Evolutionary conservation across 2,329 filamentous ascomycete species (phyloP).

Genomic region (Talaromyces sp.): DNA sequence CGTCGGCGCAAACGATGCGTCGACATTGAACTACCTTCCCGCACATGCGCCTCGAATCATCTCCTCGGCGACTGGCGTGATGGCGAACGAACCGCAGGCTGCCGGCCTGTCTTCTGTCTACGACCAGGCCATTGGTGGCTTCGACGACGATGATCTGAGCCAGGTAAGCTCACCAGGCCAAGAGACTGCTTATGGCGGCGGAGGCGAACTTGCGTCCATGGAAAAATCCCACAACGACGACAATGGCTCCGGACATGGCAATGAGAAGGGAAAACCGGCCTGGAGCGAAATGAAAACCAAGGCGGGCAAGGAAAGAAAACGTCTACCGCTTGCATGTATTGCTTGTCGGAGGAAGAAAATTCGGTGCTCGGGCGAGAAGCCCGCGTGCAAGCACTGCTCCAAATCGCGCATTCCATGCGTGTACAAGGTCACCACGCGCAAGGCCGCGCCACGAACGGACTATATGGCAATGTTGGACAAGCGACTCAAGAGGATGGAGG

Average conservation of each 20-base stretch:
- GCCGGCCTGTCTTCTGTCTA: slow-evolving; percentile 19
- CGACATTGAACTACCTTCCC: slow-evolving; percentile 20
- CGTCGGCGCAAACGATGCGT: slow-evolving; percentile 25
- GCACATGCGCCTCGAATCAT: slow-evolving; percentile 4
- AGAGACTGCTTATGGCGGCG: slow-evolving; percentile 13
- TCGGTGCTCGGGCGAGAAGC: slow-evolving; percentile 93
- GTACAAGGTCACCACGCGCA: slow-evolving; percentile 93
- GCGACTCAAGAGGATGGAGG: slow-evolving; percentile 92
- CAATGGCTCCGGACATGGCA: slow-evolving; percentile 33
- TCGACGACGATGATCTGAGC: slow-evolving; percentile 31
- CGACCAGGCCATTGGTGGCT: slow-evolving; percentile 18
- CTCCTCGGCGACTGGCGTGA: slow-evolving; percentile 30
- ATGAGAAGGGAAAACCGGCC: slow-evolving; percentile 54
- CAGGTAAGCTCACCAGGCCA: slow-evolving; percentile 30
- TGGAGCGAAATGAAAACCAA: slow-evolving; percentile 86
- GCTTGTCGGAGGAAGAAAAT: slow-evolving; percentile 97
- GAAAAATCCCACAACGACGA: slow-evolving; percentile 17
- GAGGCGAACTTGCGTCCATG: slow-evolving; percentile 1
- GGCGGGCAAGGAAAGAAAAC: slow-evolving; percentile 91
- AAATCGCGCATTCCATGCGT: slow-evolving; percentile 91
- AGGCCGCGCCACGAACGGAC: slow-evolving; percentile 88
- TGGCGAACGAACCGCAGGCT: slow-evolving; percentile 28
- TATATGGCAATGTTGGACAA: slow-evolving; percentile 99
- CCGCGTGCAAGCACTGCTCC: slow-evolving; percentile 92
- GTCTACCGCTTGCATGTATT: slow-evolving; percentile 88